Percentiles rank a stretch among this genome's conserved stretches.
phyloP scores from a whole-genome alignment of 257 asterid species.

The Galeopsis tetrahit region DNA sequence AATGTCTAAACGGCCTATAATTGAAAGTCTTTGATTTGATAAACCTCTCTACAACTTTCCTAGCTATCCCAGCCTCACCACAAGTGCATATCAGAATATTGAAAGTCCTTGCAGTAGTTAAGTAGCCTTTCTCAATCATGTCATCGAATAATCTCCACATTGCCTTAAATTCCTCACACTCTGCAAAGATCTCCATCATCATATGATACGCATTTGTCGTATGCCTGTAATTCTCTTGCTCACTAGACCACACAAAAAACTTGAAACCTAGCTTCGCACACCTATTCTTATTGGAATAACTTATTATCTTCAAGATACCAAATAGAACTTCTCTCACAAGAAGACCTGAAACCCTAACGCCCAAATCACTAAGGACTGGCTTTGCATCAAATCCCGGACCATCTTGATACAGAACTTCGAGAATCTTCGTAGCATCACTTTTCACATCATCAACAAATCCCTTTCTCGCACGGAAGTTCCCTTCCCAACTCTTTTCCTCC shows the following conservation, averaged over 20 bases:
- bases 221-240: constrained; percentile 75
- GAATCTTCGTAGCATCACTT: constrained; percentile 61
- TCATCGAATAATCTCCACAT: constrained; percentile 93
- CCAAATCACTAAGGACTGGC: constrained; percentile 53
- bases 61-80: constrained; percentile 89
- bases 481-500: constrained; percentile 43
- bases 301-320: constrained; percentile 65
- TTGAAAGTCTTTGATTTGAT: constrained; percentile 80
- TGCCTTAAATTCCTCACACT: constrained; percentile 80
- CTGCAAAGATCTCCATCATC: constrained; percentile 80
- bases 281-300: constrained; percentile 57
- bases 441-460: constrained; percentile 53
- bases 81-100: constrained; percentile 85
- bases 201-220: constrained; percentile 68
- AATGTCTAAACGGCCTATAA: constrained; percentile 80
- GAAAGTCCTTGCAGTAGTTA: constrained; percentile 89
- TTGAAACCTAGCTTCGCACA: constrained; percentile 91
- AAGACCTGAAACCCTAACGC: constrained; percentile 73
- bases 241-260: constrained; percentile 89
- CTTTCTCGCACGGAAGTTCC: constrained; percentile 44
- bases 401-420: constrained; percentile 79
- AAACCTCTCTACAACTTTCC: constrained; percentile 86
- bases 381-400: constrained; percentile 76
- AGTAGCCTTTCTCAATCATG: constrained; percentile 81
- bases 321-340: constrained; percentile 87